phyloP scores from a whole-genome alignment of 2,329 filamentous ascomycete species.

The Fusarium gaditjirri region DNA sequence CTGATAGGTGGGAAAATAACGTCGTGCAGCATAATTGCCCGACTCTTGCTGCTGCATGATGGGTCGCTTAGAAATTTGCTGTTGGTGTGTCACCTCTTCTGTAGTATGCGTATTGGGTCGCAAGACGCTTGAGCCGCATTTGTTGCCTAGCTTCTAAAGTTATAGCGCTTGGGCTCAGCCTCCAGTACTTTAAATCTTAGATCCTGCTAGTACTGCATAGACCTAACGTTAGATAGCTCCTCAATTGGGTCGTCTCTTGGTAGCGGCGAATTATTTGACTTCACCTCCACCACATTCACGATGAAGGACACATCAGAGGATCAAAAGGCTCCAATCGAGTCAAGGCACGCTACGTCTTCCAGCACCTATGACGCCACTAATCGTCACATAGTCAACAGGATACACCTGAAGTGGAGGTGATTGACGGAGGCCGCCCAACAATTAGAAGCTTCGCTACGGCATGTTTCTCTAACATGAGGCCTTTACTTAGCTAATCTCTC shows the following conservation, averaged over 20 bases:
- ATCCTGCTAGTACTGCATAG: neutral
- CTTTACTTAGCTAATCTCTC: accelerated
- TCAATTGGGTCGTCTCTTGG: accelerated
- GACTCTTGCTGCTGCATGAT: accelerated
- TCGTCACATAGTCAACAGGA: neutral
- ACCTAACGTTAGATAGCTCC: neutral
- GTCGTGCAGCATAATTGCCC: accelerated
- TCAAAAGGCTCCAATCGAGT: neutral
- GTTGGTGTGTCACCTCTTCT: no score
- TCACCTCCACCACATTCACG: neutral
- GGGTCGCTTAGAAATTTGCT: neutral
- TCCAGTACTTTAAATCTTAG: neutral
- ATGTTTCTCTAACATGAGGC: accelerated
- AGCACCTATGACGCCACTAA: accelerated
- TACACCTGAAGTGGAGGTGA: neutral
- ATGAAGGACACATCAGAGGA: neutral
- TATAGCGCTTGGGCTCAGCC: neutral
- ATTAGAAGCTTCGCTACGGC: neutral
- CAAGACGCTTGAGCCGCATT: neutral
- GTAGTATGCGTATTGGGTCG: neutral
- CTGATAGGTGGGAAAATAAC: neutral
- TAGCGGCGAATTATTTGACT: neutral
- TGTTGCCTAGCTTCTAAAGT: accelerated
- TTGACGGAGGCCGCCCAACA: neutral
- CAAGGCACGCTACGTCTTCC: accelerated